Evolutionary conservation across 2,329 filamentous ascomycete genomes (phyloP).

Genomic region (Penicillium sp.): DNA sequence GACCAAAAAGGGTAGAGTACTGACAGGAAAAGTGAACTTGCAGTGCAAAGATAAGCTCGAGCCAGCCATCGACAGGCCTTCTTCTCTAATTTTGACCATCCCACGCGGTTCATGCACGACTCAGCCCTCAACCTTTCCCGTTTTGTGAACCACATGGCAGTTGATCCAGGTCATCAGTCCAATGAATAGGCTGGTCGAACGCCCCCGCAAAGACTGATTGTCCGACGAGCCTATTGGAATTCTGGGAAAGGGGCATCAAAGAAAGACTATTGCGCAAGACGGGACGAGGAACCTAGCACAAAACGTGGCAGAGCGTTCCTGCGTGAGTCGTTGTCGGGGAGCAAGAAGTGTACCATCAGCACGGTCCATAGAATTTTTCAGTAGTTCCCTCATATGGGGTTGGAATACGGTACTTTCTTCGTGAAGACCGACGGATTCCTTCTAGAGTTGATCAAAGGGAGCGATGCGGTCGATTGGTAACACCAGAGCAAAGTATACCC

Average conservation of each 20-base stretch:
- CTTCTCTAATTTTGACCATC: constrained; percentile 4
- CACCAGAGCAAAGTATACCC: neutral
- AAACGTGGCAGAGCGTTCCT: constrained; percentile 30
- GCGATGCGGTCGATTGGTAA: neutral
- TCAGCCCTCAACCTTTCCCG: constrained; percentile 6
- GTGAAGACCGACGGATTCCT: neutral
- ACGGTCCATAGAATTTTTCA: neutral
- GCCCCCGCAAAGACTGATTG: neutral
- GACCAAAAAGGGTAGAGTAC: neutral
- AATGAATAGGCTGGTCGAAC: neutral
- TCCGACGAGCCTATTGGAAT: neutral
- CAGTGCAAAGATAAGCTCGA: neutral
- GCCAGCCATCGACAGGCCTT: neutral
- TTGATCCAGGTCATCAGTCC: neutral
- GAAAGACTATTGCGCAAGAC: neutral
- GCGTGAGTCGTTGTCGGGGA: constrained; percentile 23
- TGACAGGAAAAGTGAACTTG: neutral
- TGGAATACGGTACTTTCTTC: neutral
- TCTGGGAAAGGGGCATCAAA: neutral
- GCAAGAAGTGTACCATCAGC: neutral
- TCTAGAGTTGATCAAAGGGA: neutral
- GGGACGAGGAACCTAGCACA: constrained; percentile 6
- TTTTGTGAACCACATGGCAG: constrained; percentile 10
- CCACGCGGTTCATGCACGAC: constrained; percentile 15
- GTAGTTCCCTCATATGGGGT: neutral